Base-by-base conservation (phyloP, 2,329 filamentous ascomycete species). In the Cladorrhinum sp. region DNA sequence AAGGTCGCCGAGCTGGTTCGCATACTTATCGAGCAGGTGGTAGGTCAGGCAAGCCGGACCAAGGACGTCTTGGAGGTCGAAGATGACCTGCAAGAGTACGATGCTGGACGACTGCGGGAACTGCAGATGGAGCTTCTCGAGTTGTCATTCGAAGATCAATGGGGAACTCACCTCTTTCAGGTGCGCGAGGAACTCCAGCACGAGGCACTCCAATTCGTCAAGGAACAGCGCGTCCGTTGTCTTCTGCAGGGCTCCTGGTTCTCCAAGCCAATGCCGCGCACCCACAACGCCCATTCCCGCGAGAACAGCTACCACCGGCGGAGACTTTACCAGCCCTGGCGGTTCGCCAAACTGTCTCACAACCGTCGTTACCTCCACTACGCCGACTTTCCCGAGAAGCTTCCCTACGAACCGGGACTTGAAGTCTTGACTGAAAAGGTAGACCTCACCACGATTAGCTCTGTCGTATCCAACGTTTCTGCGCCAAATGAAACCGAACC, bases 111-210 rank as follows among this genome's bases (percentile, higher is more conserved):
- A 41, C 79, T 98, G 58, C 85, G 95, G 55, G 87, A 92, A 70
- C 79, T 96, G 58, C 95, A 99, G 75, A 97, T 98, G 92, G 90
- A 96, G 67, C 81, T 97, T 10, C 79, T 98, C 3, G 91, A 96
- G 72, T 79, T 95, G 65, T 91, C 92, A 0, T 98, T 98, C 71
- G 93, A 98, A 73, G 91, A 96, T 72, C 90, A 90, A 53, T 99
- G 95, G 95, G 93, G 93, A 12, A 85, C 90, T 64, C 92, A 98
- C 75, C 81, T 99, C 25, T 85, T 85, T 65, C 91, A 95, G 75
- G 91, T 96, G n/a, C 89, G 92, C 32, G 92, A 97, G 58, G 92
- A 96, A 73, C 81, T 98, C 50, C 90, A 91, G 67, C 87, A 93
- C 69, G 95, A 99, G 74, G 92, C 93, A 10, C 78, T 97, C 57